A percentile compares a stretch with the other conserved stretches of the same genome.
phyloP scores from a whole-genome alignment of 78 protist genomes.

The Pigoraptor vietnamica region DNA sequence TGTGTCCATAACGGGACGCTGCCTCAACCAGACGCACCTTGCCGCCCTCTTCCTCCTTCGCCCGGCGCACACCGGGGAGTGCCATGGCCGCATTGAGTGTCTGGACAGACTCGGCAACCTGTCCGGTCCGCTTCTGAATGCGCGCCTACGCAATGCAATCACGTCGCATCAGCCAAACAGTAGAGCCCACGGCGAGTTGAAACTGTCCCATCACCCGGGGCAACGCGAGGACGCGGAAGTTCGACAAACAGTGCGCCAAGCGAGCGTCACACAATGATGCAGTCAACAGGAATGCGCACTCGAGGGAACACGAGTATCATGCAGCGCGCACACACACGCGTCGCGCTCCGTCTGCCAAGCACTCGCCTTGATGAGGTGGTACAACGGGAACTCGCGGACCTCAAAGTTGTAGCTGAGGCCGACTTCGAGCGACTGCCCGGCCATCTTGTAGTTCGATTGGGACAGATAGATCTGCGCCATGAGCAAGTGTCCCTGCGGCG shows the following conservation, averaged over 20 bases:
- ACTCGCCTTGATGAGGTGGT: background rate
- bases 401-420: background rate
- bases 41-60: background rate
- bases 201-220: no score
- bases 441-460: background rate
- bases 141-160: background rate
- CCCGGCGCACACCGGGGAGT: background rate
- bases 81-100: background rate
- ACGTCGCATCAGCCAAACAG: no score
- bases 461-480: background rate
- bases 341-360: no score
- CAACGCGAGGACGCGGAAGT: no score
- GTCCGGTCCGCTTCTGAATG: background rate
- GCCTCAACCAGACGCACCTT: no score
- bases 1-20: no score
- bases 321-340: no score
- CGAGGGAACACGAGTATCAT: no score
- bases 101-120: background rate
- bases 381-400: background rate
- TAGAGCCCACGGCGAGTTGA: no score
- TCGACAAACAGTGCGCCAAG: no score
- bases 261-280: no score
- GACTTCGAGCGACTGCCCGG: background rate
- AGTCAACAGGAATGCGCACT: no score
- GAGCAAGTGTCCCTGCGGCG: background rate